Conservation (phyloP, 1,139 yeast genomes). For the Yamadazyma jaroonii region DNA sequence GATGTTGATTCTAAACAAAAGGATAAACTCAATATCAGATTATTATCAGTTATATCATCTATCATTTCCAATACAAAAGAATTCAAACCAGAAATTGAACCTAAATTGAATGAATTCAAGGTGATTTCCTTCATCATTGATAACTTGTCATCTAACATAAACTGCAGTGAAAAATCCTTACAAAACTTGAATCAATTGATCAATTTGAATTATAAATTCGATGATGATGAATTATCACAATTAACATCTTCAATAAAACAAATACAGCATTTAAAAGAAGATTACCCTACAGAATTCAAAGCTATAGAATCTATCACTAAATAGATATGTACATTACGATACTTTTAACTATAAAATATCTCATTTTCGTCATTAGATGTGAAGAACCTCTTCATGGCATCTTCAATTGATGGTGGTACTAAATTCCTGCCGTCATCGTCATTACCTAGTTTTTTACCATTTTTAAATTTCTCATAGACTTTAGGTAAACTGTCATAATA, state of each 20-base stretch:
- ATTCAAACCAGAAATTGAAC: slow-evolving; percentile 27
- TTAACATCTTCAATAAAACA: slow-evolving; percentile 39
- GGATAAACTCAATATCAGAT: slow-evolving; percentile 49
- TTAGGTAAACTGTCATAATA: slow-evolving; percentile 38
- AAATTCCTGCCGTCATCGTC: slow-evolving; percentile 24
- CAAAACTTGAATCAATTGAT: slow-evolving; percentile 51
- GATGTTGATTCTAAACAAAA: slow-evolving; percentile 11
- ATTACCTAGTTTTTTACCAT: slow-evolving; percentile 26
- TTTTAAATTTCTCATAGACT: slow-evolving; percentile 30
- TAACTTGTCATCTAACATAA: slow-evolving; percentile 9
- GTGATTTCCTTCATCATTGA: slow-evolving; percentile 25
- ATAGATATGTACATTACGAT: slow-evolving; percentile 5
- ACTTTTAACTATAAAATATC: slow-evolving; percentile 16
- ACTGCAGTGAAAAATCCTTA: slow-evolving; percentile 50
- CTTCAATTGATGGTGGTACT: slow-evolving; percentile 37
- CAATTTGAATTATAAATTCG: slow-evolving; percentile 44
- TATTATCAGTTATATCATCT: slow-evolving; percentile 57
- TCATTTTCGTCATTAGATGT: slow-evolving; percentile 52
- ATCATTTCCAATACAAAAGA: slow-evolving; percentile 47
- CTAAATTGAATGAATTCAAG: slow-evolving; percentile 39
- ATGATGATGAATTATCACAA: slow-evolving; percentile 40
- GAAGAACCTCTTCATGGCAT: slow-evolving; percentile 44
- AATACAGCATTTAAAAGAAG: slow-evolving; percentile 45
- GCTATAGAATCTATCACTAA: slow-evolving; percentile 3
- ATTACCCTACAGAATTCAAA: slow-evolving; percentile 49